Percentiles rank a stretch among this genome's conserved stretches.
Conservation (phyloP, 345 rosid genomes). For the Citrus hindsii region DNA sequence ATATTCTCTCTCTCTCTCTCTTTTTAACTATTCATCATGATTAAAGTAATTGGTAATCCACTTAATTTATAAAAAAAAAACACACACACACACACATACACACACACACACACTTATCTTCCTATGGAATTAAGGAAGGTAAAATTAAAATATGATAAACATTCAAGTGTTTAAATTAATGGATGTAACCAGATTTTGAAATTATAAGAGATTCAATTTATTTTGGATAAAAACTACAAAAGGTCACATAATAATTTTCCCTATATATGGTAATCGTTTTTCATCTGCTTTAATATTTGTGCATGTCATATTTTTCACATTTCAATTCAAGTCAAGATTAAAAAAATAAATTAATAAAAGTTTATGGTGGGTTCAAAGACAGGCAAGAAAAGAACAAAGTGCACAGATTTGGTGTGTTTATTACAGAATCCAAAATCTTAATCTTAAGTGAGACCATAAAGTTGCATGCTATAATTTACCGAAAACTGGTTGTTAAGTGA, state of each 20-base stretch:
- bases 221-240: neutral
- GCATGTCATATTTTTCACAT: neutral
- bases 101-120: neutral
- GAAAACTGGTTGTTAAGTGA: neutral
- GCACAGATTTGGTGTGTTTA: neutral
- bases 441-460: neutral
- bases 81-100: neutral
- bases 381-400: neutral
- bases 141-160: too few species aligned
- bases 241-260: too few species aligned
- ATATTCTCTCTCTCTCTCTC: too few species aligned
- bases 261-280: too few species aligned
- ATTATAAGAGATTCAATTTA: neutral
- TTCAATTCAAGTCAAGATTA: neutral
- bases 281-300: neutral
- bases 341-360: too few species aligned
- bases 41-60: too few species aligned
- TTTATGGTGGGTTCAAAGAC: neutral
- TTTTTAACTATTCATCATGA: neutral
- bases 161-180: neutral
- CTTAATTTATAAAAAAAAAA: too few species aligned
- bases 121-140: neutral
- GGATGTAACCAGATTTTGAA: neutral
- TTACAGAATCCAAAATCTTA: neutral
- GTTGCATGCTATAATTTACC: neutral